Evolutionary conservation across 2,329 filamentous ascomycete species (phyloP), one percentile per base, ranked within the genome.

Genomic region (Chrysosporium queenslandicum): DNA sequence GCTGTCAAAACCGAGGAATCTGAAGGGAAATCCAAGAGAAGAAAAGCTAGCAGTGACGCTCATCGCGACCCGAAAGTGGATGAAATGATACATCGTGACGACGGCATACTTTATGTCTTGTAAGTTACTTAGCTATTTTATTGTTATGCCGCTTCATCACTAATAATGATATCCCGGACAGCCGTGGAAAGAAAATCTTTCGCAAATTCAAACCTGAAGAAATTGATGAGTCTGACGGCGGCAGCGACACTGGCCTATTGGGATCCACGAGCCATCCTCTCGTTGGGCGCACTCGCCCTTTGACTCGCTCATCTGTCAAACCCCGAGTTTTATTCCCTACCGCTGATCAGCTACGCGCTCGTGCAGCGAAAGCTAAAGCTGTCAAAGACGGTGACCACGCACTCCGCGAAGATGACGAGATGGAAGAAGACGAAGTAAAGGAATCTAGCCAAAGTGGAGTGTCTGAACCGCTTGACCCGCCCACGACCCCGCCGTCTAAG

Each of bases 81-180:
- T 25, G 71, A 78, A 46, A 73, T 74, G 9, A 71, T 73, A 14
- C 63, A 71, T 14, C 73, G 74, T 41, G 74, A 77, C 16, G 76
- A 82, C 61, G 79, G 79, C 46, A 75, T 82, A 64, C 69, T 80
- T 47, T 82, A 77, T 60, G 71, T 77, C 5, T 82, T 83, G 79
- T 82, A 71, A 76, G 79, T 77, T 36, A 16, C 21, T 40, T 29
- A n/a, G n/a, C n/a, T n/a, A 6, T 25, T 29, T 23, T 47, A 58
- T 45, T 37, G 12, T 11, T 25, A 25, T 46, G 14, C 12, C 20
- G 42, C 29, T 25, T 9, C 50, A 37, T 25, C 36, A n/a, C 65
- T 72, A 62, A 69, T 57, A 40, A 14, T 50, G 11, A 4, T 4
- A 45, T 23, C 12, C 36, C 50, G 46, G 29, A 50, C 58, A 82